Base-by-base conservation (phyloP, 768 basidiomycete species). In the Nidularia pulvinata region DNA sequence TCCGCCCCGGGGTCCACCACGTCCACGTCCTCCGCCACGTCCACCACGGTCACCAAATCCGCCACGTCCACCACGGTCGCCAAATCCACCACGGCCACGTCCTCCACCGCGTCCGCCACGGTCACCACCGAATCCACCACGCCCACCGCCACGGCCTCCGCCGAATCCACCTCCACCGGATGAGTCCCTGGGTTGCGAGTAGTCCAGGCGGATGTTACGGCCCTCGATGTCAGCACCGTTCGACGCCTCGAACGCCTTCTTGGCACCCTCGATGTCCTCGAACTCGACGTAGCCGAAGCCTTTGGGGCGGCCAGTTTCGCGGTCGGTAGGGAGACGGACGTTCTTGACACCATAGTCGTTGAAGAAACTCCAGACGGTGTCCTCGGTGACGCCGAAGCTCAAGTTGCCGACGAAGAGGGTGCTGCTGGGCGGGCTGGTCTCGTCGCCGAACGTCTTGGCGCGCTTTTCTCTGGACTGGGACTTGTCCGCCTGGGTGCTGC, bases 281-380 rank as follows among this genome's bases (percentile, higher is more conserved):
- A 95, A 97, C 70, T 98, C 94, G 65, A 99, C 91, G 71, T 98
- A 98, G 19, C 87, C 97, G 71, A 96, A 98, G 63, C 97, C 97
- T 71, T 98, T 98, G 46, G 92, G 87, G 56, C 78, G 81, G 32
- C 94, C 95, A 6, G 89, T 82, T 48, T 99, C 97, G 59, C 92
- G 80, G 69, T 98, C 95, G 37, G 95, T 97, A 33, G 95, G 94
- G 48, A 99, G 74, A 52, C 95, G 85, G 39, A 98, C 92, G 63
- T 77, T 88, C 75, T 91, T 90, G 57, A 97, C 83, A 53, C 93
- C 93, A 66, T 87, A 88, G 65, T 94, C 93, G 57, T 85, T 87
- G 70, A 98, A 99, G 60, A 85, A 80, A 68, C 90, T 84, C 93
- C 94, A 98, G 34, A 98, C 76, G 11, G 77, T 71, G 66, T 98